Evolutionary conservation across 805 yeast species (phyloP), one percentile per base, ranked within the genome.

Genomic region (Metschnikowia gelsemii): DNA sequence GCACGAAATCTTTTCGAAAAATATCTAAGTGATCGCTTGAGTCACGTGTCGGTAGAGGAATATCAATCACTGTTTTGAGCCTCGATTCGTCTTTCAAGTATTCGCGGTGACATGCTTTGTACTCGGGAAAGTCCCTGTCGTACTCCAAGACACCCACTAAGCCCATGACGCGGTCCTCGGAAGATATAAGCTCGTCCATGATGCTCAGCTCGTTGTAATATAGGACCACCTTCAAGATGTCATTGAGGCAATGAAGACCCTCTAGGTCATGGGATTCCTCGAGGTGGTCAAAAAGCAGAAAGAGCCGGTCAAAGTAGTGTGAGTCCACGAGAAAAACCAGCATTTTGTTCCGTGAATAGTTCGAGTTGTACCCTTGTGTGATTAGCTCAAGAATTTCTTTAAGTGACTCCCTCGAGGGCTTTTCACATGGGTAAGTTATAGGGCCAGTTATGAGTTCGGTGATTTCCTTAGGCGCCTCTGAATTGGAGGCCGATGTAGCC

Each of bases 381-480:
- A 91, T 59, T 7, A 72, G 56, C 32, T 79, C 82, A 18, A 82
- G 63, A 3, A 86, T 72, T 2, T 67, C 73, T 7, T 67, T 64
- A 19, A 90, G 60, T 40, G 79, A 76, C 8, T 73, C 71, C 32
- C 68, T 60, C 0, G 70, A 62, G 2, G 86, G 87, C 2, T 67
- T 64, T 9, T 59, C 59, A 2, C 51, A 46, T 0, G 97, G 96
- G 47, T 79, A 78, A 3, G 74, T 71, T 5, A 85, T 73, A 0
- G 96, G 95, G 0, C 95, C 95, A 0, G 88, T 82, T 13, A 89
- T 77, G 13, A 87, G 68, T 59, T 88, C 96, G 1, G 86, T 81
- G 7, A 80, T 72, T 38, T 84, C 91, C 5, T 46, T 42, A 8
- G 51, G 46, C 11, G 45, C 45, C 39, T 58, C 59, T 11, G 56